These are phyloP conservation scores for Parietichytrium sp. DNA, from an alignment of 108 stramenopile genomes.

Conservation along the genomic window DNA sequence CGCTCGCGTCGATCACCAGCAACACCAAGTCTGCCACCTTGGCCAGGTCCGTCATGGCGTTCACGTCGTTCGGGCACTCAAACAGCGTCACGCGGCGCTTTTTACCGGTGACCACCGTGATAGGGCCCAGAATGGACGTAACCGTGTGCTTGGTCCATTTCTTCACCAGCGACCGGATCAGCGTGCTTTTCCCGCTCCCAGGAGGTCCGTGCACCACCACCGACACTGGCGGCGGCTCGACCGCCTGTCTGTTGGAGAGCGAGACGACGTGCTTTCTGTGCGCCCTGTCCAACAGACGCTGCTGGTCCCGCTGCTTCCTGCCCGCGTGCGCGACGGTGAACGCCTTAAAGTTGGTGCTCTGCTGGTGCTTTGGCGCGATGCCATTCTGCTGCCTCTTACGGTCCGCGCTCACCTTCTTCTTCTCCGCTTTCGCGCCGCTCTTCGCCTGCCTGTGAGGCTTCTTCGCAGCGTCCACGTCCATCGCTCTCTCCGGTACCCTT, in stretches of 20 bases:
- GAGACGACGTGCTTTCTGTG: conserved; percentile 96
- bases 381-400: conserved; percentile 69
- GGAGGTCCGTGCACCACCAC: conserved; percentile 93
- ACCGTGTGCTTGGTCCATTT: conserved; percentile 88
- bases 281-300: conserved; percentile 87
- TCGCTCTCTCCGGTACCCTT: too few relatives aligned
- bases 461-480: conserved; percentile 34
- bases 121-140: conserved; percentile 78
- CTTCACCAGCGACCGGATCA: conserved; percentile 93
- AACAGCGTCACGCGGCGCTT: conserved; percentile 84
- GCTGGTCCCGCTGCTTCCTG: conserved; percentile 83
- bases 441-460: conserved; percentile 28
- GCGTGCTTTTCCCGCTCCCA: conserved; percentile 86
- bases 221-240: conserved; percentile 71
- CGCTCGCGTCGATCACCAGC: conserved; percentile 92
- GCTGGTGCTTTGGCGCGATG: conserved; percentile 46
- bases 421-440: conserved; percentile 38
- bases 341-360: conserved; percentile 79
- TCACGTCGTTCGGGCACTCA: conserved; percentile 88
- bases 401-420: conserved; percentile 66
- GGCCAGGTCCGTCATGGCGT: conserved; percentile 93
- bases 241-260: conserved; percentile 62
- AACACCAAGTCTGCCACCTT: conserved; percentile 96
- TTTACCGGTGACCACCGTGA: conserved; percentile 92
- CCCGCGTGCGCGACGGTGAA: conserved; percentile 89